Conservation (phyloP, 257 asterid species). For the Solanum pimpinellifolium region DNA sequence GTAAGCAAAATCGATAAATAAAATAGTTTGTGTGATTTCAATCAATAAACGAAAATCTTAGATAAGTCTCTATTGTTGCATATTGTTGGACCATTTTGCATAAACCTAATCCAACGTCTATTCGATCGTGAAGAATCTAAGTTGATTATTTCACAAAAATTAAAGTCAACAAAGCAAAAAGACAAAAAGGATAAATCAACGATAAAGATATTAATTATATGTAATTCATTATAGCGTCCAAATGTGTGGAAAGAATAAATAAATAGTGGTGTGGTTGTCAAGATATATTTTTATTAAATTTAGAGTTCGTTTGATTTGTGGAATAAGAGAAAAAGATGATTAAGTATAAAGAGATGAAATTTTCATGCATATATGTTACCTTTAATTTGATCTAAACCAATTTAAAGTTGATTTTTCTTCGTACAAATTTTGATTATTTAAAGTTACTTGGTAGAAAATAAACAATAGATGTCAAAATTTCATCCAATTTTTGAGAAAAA, state of each 20-base stretch:
- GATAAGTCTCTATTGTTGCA: background rate
- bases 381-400: background rate
- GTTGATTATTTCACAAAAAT: background rate
- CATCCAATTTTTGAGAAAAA: background rate
- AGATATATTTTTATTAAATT: background rate
- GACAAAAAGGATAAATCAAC: background rate
- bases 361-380: background rate
- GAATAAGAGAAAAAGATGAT: background rate
- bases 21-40: background rate
- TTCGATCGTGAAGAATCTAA: no score
- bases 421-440: background rate
- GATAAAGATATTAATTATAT: background rate
- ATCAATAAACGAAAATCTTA: background rate
- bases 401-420: background rate
- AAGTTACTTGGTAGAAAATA: background rate
- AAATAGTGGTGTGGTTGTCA: background rate
- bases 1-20: background rate
- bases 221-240: background rate
- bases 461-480: background rate
- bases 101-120: no score
- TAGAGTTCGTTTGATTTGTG: background rate
- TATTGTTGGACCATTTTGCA: no score
- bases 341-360: background rate
- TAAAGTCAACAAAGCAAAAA: background rate
- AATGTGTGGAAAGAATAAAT: background rate